Percentiles rank a stretch among this genome's conserved stretches.
phyloP scores from a whole-genome alignment of 1,284 basidiomycete species.

The Athelia sp. region DNA sequence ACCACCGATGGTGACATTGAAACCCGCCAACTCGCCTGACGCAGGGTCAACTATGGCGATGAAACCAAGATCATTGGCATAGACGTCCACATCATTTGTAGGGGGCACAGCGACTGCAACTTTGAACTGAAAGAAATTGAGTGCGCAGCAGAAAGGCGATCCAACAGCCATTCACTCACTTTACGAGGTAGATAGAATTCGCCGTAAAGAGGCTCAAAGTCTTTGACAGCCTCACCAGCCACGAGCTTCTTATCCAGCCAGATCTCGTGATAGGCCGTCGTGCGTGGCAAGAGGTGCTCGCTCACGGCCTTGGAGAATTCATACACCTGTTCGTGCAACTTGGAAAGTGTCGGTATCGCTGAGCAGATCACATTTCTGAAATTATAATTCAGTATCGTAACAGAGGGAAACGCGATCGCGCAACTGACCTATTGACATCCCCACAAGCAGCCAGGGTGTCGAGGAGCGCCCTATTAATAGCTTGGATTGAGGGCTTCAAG shows the following conservation, averaged over 20 bases:
- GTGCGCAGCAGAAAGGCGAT: conserved; percentile 3
- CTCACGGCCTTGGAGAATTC: conserved; percentile 86
- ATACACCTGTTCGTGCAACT: conserved; percentile 82
- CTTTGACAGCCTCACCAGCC: conserved; percentile 86
- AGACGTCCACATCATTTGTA: conserved; percentile 95
- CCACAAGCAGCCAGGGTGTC: conserved; percentile 98
- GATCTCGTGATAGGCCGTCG: conserved; percentile 97
- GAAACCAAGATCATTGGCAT: conserved; percentile 94
- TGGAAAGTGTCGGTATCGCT: conserved; percentile 84
- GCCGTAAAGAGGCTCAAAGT: conserved; percentile 95
- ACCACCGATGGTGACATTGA: conserved; percentile 90
- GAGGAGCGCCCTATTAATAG: conserved; percentile 87
- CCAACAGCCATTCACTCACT: conserved; percentile 43
- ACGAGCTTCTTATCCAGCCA: conserved; percentile 98
- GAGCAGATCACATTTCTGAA: conserved; percentile 88
- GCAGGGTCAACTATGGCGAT: conserved; percentile 83
- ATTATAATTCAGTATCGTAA: conserved; percentile 9
- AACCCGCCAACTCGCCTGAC: conserved; percentile 70
- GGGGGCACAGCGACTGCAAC: conserved; percentile 95
- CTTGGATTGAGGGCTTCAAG: conserved; percentile 94
- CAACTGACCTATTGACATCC: conserved; percentile 85
- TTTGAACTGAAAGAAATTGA: conserved; percentile 72
- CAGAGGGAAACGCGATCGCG: conserved; percentile 1
- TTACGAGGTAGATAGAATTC: conserved; percentile 96
- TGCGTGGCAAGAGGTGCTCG: conserved; percentile 85